A percentile compares a stretch with the other conserved stretches of the same genome.
These are phyloP conservation scores for Neopestalotiopsis clavispora DNA, from an alignment of 2,329 filamentous ascomycete species.

Conservation along the genomic window DNA sequence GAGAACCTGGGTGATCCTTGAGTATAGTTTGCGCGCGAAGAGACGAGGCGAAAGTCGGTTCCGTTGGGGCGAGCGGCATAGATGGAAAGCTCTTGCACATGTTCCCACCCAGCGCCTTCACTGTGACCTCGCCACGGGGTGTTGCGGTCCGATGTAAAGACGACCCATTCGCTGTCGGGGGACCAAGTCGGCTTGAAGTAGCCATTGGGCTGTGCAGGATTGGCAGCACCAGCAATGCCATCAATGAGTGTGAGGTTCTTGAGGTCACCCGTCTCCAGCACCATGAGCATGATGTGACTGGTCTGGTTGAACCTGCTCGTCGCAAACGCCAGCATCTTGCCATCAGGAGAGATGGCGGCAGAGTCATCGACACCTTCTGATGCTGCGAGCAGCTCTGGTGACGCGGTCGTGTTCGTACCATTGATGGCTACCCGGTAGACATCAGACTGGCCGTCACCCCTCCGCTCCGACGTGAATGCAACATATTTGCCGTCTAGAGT, in stretches of 20 bases:
- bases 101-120: neutral
- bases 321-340: neutral
- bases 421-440: neutral
- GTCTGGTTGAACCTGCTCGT: neutral
- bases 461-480: constrained; percentile 42
- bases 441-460: neutral
- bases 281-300: neutral
- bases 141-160: neutral
- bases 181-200: neutral
- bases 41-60: neutral
- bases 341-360: neutral
- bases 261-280: neutral
- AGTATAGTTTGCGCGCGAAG: neutral
- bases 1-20: neutral
- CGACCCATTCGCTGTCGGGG: neutral
- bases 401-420: neutral
- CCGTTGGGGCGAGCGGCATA: neutral
- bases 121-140: neutral
- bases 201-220: neutral
- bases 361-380: neutral
- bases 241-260: neutral
- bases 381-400: neutral
- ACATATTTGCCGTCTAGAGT: constrained; percentile 46
- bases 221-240: neutral
- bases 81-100: constrained; percentile 5